Percentiles rank a stretch among this genome's conserved stretches.
These are phyloP conservation scores for Fraxinus xanthoxyloides DNA, from an alignment of 305 asterid species.

Conservation along the genomic window DNA sequence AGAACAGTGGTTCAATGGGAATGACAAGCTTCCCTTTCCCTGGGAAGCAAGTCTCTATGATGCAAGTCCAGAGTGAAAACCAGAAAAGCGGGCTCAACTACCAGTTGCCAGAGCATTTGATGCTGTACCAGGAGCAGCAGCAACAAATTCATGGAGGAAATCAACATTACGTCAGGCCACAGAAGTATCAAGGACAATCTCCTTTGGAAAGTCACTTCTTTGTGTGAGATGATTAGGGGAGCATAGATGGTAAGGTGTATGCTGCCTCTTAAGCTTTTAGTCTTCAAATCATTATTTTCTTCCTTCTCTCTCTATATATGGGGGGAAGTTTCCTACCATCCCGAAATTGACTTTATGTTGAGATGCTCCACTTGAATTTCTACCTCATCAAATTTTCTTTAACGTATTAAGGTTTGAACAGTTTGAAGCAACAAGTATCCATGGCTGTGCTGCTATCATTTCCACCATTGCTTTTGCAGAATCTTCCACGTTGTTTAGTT, in stretches of 20 bases:
- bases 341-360: not conserved
- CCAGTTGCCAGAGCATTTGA: conserved; percentile 53
- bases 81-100: conserved; percentile 50
- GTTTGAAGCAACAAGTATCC: conserved; percentile 43
- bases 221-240: conserved; percentile 36
- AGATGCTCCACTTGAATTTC: not conserved
- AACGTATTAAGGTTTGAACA: conserved; percentile 34
- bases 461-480: conserved; percentile 58
- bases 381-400: conserved; percentile 6
- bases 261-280: not conserved
- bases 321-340: not conserved
- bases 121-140: conserved; percentile 55
- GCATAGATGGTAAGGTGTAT: conserved; percentile 32
- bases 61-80: conserved; percentile 53
- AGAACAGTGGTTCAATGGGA: conserved; percentile 47
- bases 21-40: conserved; percentile 67
- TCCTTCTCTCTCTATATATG: not conserved
- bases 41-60: conserved; percentile 59
- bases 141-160: conserved; percentile 56
- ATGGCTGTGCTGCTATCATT: conserved; percentile 52
- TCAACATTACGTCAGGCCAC: conserved; percentile 40
- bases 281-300: not conserved
- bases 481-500: conserved; percentile 61
- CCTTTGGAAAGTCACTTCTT: conserved; percentile 39
- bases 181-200: conserved; percentile 41